A percentile compares a stretch with the other conserved stretches of the same genome.
These are phyloP conservation scores for Cladorrhinum sp. DNA, from an alignment of 2,329 filamentous ascomycete species.

Conservation along the genomic window DNA sequence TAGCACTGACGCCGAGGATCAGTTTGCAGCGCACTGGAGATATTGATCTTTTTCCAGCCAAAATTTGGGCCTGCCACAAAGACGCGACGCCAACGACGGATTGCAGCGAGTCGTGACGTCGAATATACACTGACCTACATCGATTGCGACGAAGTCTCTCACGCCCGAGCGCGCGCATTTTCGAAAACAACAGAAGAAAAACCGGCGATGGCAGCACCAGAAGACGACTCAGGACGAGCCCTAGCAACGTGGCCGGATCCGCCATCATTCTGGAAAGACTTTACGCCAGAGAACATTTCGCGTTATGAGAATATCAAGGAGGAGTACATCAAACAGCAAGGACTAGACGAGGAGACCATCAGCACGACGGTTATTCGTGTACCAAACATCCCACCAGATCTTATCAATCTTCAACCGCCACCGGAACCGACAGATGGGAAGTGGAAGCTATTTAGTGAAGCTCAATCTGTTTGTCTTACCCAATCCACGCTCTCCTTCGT, in stretches of 20 bases:
- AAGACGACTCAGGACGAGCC: slow-evolving; percentile 42
- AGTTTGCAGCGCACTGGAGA: too few species aligned
- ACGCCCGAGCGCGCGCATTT: background rate
- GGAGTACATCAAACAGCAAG: slow-evolving; percentile 36
- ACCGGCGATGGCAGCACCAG: slow-evolving; percentile 15
- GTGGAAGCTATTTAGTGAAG: slow-evolving; percentile 72
- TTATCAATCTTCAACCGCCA: slow-evolving; percentile 78
- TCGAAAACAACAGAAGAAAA: background rate
- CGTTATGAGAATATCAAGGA: slow-evolving; percentile 48
- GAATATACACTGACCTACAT: background rate
- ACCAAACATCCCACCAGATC: slow-evolving; percentile 61
- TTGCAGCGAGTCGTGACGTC: background rate
- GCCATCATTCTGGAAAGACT: slow-evolving; percentile 85
- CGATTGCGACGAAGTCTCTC: background rate
- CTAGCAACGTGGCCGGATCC: slow-evolving; percentile 75
- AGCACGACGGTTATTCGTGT: slow-evolving; percentile 34
- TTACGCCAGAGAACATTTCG: slow-evolving; percentile 71
- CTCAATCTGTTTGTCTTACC: slow-evolving; percentile 48
- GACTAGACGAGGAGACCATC: slow-evolving; percentile 14
- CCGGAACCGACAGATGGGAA: slow-evolving; percentile 66
- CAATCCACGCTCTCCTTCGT: background rate
- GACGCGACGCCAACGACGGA: background rate
- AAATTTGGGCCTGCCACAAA: background rate
- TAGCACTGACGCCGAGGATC: too few species aligned
- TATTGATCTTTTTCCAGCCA: too few species aligned